These are phyloP conservation scores for Psilocybe cubensis DNA, from an alignment of 768 basidiomycete species.

Conservation along the genomic window DNA sequence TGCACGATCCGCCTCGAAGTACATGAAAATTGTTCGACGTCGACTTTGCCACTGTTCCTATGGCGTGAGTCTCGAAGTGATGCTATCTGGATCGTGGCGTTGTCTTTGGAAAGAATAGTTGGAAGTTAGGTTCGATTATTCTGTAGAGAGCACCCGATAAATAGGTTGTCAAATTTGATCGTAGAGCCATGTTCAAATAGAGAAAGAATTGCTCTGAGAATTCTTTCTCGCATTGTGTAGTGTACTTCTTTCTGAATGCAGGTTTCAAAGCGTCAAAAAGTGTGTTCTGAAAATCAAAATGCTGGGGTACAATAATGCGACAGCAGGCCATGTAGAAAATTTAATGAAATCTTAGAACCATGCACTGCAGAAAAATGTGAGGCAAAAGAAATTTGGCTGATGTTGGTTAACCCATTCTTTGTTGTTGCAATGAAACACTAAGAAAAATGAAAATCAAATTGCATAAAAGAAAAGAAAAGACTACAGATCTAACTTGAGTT, in stretches of 20 bases:
- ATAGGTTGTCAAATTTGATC: slow-evolving; percentile 21
- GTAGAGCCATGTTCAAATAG: slow-evolving; percentile 22
- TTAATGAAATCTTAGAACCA: slow-evolving; percentile 14
- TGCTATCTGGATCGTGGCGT: slow-evolving; percentile 25
- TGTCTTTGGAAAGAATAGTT: slow-evolving; percentile 34
- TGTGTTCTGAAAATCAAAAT: slow-evolving; percentile 24
- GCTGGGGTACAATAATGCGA: slow-evolving; percentile 33
- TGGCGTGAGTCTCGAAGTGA: slow-evolving; percentile 21
- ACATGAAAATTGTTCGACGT: too few relatives aligned
- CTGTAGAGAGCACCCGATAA: slow-evolving; percentile 2
- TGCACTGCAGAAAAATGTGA: slow-evolving; percentile 27
- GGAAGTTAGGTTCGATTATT: slow-evolving; percentile 22
- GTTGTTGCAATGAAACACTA: slow-evolving; percentile 36
- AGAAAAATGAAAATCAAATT: neutral
- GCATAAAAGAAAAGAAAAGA: neutral
- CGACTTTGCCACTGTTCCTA: too few relatives aligned
- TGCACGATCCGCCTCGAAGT: neutral
- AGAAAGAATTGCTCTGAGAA: slow-evolving; percentile 19
- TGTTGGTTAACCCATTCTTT: slow-evolving; percentile 22
- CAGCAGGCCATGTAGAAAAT: slow-evolving; percentile 11
- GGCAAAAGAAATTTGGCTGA: neutral
- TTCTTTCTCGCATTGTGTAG: slow-evolving; percentile 20
- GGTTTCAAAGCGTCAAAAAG: neutral
- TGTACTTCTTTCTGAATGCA: slow-evolving; percentile 7
- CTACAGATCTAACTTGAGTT: slow-evolving; percentile 23